Evolutionary conservation across 345 rosid genomes (phyloP).

Genomic region (Microthlaspi erraticum): DNA sequence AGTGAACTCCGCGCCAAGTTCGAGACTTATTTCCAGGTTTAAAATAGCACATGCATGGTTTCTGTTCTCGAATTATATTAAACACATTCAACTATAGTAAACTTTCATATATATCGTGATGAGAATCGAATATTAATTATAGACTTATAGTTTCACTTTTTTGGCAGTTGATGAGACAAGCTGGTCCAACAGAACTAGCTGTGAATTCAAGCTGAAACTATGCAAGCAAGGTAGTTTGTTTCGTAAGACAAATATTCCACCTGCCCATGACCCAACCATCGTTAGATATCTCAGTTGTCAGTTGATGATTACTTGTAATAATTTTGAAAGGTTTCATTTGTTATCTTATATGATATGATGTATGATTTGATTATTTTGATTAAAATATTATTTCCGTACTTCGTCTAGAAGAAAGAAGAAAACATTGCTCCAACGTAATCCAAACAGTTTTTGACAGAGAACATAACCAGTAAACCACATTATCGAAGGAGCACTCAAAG

Average conservation of each 20-base stretch:
- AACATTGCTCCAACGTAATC: too few relatives aligned
- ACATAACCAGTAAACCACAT: too few relatives aligned
- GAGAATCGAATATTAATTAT: not conserved
- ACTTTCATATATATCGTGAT: not conserved
- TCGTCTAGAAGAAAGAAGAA: too few relatives aligned
- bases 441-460: too few relatives aligned
- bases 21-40: constrained; percentile 40
- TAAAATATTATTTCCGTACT: too few relatives aligned
- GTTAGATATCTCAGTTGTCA: not conserved
- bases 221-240: constrained; percentile 9
- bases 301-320: not conserved
- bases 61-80: not conserved
- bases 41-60: not conserved
- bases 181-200: constrained; percentile 43
- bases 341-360: not conserved
- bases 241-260: constrained; percentile 5
- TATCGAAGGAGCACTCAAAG: too few relatives aligned
- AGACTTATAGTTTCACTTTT: constrained; percentile 7
- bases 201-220: constrained; percentile 35
- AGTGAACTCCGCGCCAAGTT: constrained; percentile 40
- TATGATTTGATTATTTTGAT: too few relatives aligned
- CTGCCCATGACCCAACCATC: constrained; percentile 9
- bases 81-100: not conserved
- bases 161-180: constrained; percentile 38
- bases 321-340: not conserved